Evolutionary conservation across 441 rosid genomes (phyloP), one percentile per base, ranked within the genome.

Genomic region (Euphorbia schlechtendalii): DNA sequence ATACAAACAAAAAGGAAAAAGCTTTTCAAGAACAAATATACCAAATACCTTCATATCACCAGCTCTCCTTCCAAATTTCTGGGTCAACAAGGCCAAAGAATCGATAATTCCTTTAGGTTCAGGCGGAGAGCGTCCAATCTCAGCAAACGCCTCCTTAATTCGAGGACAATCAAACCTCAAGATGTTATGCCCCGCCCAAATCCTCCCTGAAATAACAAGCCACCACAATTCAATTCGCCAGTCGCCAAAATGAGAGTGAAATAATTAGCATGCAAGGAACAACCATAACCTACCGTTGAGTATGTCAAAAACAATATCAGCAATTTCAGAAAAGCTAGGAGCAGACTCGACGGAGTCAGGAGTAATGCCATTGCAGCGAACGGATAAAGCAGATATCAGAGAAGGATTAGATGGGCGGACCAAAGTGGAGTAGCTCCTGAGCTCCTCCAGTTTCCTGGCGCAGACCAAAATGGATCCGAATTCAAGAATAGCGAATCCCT

Each of bases 151-250:
- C 22, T 88, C 87, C 59, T 73, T 82, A 63, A 86, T 83, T 52
- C 87, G 76, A 8, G 67, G 81, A 75, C 96, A 85, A 80, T 90
- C 99, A 75, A 93, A 93, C 81, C 86, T 83, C 80, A 78, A n/a
- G 70, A 93, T 93, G 71, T 90, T 93, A 73, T 93, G 98, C 11
- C 92, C 97, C 45, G 97, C 97, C 98, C 97, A 93, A 57, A 93
- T 82, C 72, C 97, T 83, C 69, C 95, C 96, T 92, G 38, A 11
- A 66, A 30, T 67, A 59, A 66, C 34, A 40, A 38, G 32, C 6
- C 15, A 51, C 18, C 32, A 27, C 24, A 27, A 34, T 5, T 14
- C 9, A n/a, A 45, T 22, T 3, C 40, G 9, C 45, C 45, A 3
- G 14, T 36, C 5, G 40, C 2, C 59, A 53, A 59, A 49, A 0